These are phyloP conservation scores for Penicillium brasilianum DNA, from an alignment of 2,329 filamentous ascomycete species.

Conservation along the genomic window DNA sequence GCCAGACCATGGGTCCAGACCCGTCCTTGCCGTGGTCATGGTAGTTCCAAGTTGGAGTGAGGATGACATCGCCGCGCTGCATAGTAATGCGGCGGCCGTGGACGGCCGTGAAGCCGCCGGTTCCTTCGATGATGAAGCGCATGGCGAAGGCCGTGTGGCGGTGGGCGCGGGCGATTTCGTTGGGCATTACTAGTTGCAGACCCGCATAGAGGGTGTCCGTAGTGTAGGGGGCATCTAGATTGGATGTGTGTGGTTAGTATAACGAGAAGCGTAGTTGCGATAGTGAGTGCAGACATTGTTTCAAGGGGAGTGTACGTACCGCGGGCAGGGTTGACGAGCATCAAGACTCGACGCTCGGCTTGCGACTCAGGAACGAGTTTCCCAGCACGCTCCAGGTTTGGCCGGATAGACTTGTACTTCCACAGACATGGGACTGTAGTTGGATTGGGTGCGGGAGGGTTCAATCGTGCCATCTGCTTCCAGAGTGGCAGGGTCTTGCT, in stretches of 20 bases:
- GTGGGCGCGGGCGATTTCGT: conserved; percentile 61
- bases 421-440: conserved; percentile 45
- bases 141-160: conserved; percentile 62
- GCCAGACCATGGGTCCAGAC: conserved; percentile 60
- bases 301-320: conserved; percentile 25
- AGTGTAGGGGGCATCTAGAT: conserved; percentile 57
- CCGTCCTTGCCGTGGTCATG: conserved; percentile 66
- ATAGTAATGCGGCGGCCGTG: conserved; percentile 60
- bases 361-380: conserved; percentile 44
- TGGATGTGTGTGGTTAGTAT: not conserved
- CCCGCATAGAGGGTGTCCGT: conserved; percentile 65
- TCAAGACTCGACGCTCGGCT: conserved; percentile 48
- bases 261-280: not conserved
- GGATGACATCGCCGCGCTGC: conserved; percentile 59
- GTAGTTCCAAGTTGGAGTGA: conserved; percentile 65
- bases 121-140: conserved; percentile 63
- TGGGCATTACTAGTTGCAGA: conserved; percentile 62
- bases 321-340: conserved; percentile 48
- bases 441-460: conserved; percentile 55
- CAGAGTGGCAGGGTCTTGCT: conserved; percentile 50
- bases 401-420: conserved; percentile 45
- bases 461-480: conserved; percentile 55
- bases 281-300: too few species aligned
- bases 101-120: conserved; percentile 62
- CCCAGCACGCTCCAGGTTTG: conserved; percentile 43